Percentiles rank a stretch among this genome's conserved stretches.
Evolutionary conservation across 208 protist species (phyloP).

Genomic region (Leishmania aethiopica): DNA sequence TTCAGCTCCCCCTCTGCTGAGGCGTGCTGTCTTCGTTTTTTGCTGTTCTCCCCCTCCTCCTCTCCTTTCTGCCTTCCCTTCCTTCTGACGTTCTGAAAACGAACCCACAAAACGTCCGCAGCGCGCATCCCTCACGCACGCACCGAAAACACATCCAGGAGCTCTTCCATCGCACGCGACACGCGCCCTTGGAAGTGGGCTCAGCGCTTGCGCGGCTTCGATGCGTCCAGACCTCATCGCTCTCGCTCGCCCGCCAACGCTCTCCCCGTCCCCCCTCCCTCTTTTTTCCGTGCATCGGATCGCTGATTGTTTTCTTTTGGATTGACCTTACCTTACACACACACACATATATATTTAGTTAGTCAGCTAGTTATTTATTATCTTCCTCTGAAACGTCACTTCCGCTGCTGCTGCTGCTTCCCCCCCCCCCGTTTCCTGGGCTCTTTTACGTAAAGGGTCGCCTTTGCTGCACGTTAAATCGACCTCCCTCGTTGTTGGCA

Average conservation of each 20-base stretch:
- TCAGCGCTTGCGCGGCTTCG: background rate
- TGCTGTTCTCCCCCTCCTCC: background rate
- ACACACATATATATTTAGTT: background rate
- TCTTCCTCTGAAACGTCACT: background rate
- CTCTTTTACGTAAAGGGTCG: background rate
- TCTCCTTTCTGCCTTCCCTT: background rate
- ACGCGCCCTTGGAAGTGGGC: background rate
- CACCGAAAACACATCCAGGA: background rate
- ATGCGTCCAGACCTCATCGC: background rate
- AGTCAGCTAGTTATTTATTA: background rate
- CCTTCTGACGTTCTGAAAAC: background rate
- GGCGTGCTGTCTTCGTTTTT: too few relatives aligned
- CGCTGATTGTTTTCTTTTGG: too few relatives aligned
- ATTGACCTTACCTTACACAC: too few relatives aligned
- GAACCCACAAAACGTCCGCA: background rate
- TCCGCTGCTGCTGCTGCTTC: conserved; percentile 16
- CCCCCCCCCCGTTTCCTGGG: background rate
- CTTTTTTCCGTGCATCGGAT: background rate
- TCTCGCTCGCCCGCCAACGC: background rate
- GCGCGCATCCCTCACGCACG: background rate
- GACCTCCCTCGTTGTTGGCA: conserved; percentile 11
- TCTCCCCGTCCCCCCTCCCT: background rate
- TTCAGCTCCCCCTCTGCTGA: too few relatives aligned
- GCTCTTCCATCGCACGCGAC: background rate
- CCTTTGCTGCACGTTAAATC: background rate